phyloP scores from a whole-genome alignment of 1,284 basidiomycete species.

The Kalmanozyma brasiliensis region DNA sequence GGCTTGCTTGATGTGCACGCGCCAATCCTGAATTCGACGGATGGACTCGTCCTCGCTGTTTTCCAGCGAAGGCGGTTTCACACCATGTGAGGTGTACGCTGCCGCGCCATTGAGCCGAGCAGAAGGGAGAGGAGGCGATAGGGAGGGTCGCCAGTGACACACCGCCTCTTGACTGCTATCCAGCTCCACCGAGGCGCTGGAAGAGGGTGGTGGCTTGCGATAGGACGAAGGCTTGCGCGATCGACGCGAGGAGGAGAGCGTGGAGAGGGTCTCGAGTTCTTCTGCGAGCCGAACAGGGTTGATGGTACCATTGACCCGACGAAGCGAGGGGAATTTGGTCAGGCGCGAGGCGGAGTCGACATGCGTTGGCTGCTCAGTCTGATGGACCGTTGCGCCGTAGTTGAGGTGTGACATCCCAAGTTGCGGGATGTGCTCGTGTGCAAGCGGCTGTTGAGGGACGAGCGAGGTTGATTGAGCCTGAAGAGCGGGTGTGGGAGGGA shows the following conservation, averaged over 20 bases:
- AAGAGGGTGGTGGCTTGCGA: background rate
- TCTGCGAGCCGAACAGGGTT: slow-evolving; percentile 15
- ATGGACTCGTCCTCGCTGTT: slow-evolving; percentile 18
- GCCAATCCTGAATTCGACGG: slow-evolving; percentile 28
- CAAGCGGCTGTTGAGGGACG: no score
- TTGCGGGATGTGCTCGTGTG: no score
- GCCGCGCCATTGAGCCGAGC: background rate
- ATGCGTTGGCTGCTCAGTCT: no score
- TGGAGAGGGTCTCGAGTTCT: slow-evolving; percentile 23
- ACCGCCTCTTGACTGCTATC: slow-evolving; percentile 18
- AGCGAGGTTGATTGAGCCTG: background rate
- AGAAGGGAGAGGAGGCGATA: background rate
- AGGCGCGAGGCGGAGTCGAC: slow-evolving; percentile 3
- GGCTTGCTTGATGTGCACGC: slow-evolving; percentile 16
- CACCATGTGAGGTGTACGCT: no score
- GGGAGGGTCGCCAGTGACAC: slow-evolving; percentile 13
- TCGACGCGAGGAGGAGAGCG: slow-evolving; percentile 1
- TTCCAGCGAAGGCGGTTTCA: no score
- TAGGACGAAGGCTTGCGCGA: background rate
- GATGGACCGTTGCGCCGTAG: no score
- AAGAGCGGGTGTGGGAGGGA: slow-evolving; percentile 22
- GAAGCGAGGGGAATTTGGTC: slow-evolving; percentile 6
- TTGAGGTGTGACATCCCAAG: no score
- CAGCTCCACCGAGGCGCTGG: background rate
- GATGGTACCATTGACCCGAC: slow-evolving; percentile 4